Evolutionary conservation across 2,329 filamentous ascomycete genomes (phyloP), one percentile per base, ranked within the genome.

Genomic region (Colletotrichum lentis): DNA sequence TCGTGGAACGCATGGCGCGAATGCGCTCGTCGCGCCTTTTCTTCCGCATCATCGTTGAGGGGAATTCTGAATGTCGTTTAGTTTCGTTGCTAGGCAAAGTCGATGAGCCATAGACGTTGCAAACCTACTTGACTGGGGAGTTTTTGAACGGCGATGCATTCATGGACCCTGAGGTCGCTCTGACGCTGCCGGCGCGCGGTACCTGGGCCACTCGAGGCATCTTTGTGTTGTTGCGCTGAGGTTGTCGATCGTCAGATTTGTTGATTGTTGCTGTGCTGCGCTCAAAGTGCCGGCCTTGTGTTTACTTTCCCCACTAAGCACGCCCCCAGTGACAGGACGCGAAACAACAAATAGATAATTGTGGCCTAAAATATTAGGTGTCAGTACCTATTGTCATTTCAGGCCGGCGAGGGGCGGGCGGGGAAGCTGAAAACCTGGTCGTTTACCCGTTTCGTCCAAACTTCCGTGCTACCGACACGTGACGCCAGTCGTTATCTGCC

Each of bases 1-100:
- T 97, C 93, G 77, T 97, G 91, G 37, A 93, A 88, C 41, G 92
- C 93, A 81, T 96, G 93, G 75, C 96, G 90, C 70, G 92, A 94
- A 76, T 96, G 91, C 75, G 95, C 84, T 57, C 96, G 91, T 73
- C 91, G 90, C 56, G 94, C 94, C 80, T 96, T 97, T 81, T 99
- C 96, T 73, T 91, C 89, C 69, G 88, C 90, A 84, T 99, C 96
- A 82, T 99, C 96, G 82, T 98, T 98, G 71, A 99, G 88, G 43
- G 96, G 94, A 69, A 99, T 96, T 78, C 93, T 97, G 74, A 1
- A 14, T 35, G 24, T 55, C 65, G 57, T 66, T 66, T 64, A 58
- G 61, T 53, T 57, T 39, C 41, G 67, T 71, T 72, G 73, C 64
- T 64, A 55, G 41, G 67, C 61, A 69, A 56, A 22, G 41, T 37